Evolutionary conservation across 2,329 filamentous ascomycete genomes (phyloP).

Genomic region (Parastagonospora avenae): DNA sequence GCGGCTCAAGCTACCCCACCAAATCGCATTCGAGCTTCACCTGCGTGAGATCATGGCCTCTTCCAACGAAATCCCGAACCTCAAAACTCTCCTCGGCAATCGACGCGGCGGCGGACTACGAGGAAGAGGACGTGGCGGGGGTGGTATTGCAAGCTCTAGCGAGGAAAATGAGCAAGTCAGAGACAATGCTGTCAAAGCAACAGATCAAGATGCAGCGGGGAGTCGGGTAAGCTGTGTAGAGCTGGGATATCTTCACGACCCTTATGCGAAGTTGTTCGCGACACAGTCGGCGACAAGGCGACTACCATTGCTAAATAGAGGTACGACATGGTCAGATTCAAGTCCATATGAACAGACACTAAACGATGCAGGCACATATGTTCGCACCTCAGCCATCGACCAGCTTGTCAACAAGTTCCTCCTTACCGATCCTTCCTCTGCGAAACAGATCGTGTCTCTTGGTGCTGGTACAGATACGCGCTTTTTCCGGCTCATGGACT

Average conservation of each 20-base stretch:
- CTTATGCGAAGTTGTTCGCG: constrained; percentile 75
- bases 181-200: constrained; percentile 82
- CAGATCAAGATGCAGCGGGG: constrained; percentile 88
- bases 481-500: constrained; percentile 73
- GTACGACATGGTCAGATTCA: constrained; percentile 54
- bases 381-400: constrained; percentile 84
- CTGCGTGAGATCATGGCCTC: constrained; percentile 63
- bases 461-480: constrained; percentile 94
- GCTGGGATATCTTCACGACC: constrained; percentile 82
- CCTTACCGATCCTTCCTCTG: constrained; percentile 40
- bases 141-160: constrained; percentile 22
- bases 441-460: constrained; percentile 84
- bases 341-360: not conserved
- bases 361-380: constrained; percentile 77
- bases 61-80: constrained; percentile 74
- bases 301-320: constrained; percentile 92
- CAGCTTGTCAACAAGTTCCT: constrained; percentile 76
- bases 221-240: constrained; percentile 88
- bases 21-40: constrained; percentile 24
- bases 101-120: constrained; percentile 54
- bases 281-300: constrained; percentile 63
- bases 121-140: constrained; percentile 53
- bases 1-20: constrained; percentile 34
- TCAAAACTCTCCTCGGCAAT: constrained; percentile 64
- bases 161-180: constrained; percentile 52